Conservation (phyloP, 768 basidiomycete genomes). For the Russula foetens region DNA sequence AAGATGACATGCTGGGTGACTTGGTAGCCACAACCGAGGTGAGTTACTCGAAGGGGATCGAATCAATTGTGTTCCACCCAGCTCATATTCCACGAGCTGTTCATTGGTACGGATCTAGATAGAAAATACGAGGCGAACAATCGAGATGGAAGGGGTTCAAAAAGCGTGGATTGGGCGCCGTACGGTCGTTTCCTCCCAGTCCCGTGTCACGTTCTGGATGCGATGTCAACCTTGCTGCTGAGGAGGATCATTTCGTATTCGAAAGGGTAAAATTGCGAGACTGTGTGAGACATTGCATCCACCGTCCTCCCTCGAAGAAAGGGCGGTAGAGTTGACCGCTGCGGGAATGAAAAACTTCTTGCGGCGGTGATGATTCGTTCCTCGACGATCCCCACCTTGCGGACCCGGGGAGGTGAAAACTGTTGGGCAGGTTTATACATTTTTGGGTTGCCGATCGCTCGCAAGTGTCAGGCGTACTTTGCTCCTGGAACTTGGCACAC, state of each 20-base stretch:
- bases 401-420: constrained; percentile 9
- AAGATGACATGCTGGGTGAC: constrained; percentile 16
- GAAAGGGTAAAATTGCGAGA: background rate
- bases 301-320: background rate
- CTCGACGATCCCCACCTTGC: constrained; percentile 13
- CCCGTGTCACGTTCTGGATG: constrained; percentile 6
- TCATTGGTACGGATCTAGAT: constrained; percentile 16
- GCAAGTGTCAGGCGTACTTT: constrained; percentile 12
- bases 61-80: constrained; percentile 19
- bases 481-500: constrained; percentile 16
- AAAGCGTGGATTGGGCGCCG: constrained; percentile 15
- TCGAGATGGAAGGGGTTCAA: constrained; percentile 10
- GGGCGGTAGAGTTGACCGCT: background rate
- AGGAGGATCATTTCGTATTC: background rate
- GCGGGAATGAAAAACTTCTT: constrained; percentile 9
- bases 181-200: background rate
- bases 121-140: constrained; percentile 3
- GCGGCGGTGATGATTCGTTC: constrained; percentile 5
- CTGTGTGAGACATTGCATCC: background rate
- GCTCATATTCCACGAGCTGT: constrained; percentile 8
- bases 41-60: constrained; percentile 19
- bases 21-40: constrained; percentile 20
- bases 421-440: constrained; percentile 16
- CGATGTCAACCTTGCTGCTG: background rate
- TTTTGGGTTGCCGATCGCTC: constrained; percentile 20